Evolutionary conservation across 306 rosid species (phyloP).

Genomic region (Luffa acutangula): DNA sequence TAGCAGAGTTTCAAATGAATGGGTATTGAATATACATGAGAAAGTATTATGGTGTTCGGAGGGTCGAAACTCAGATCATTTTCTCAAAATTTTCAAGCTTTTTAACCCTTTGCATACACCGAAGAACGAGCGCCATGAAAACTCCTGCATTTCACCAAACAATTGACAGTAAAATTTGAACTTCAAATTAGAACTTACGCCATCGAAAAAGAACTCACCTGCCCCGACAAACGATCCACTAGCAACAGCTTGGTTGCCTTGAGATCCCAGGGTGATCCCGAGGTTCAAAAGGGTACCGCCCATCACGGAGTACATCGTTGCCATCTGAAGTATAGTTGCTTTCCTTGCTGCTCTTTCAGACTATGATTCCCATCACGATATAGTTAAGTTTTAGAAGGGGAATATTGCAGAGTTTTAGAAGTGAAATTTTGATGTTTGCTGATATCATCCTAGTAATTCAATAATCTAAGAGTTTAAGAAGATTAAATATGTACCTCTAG

Average conservation of each 20-base stretch:
- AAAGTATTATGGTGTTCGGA: slow-evolving; percentile 12
- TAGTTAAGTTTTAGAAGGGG: neutral
- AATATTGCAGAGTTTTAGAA: neutral
- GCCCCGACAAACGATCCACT: slow-evolving; percentile 83
- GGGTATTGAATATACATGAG: neutral
- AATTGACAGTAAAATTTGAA: neutral
- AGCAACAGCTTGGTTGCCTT: slow-evolving; percentile 58
- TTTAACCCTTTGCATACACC: slow-evolving; percentile 68
- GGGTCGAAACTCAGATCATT: slow-evolving; percentile 37
- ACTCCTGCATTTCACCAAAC: slow-evolving; percentile 43
- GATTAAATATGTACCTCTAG: slow-evolving; percentile 52
- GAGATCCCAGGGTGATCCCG: slow-evolving; percentile 64
- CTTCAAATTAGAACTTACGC: neutral
- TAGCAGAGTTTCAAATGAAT: neutral
- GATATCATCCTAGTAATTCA: neutral
- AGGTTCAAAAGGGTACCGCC: slow-evolving; percentile 80
- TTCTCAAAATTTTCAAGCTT: slow-evolving; percentile 70
- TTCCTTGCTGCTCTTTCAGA: slow-evolving; percentile 90
- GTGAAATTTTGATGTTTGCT: neutral
- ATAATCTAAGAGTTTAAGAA: neutral
- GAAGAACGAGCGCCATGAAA: slow-evolving; percentile 38
- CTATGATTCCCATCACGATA: slow-evolving; percentile 21
- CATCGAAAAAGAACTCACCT: slow-evolving; percentile 28
- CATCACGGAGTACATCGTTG: slow-evolving; percentile 61
- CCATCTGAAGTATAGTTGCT: slow-evolving; percentile 81